Percentiles rank a stretch among this genome's conserved stretches.
Conservation (phyloP, 1,139 yeast species). For the Blastobotrys ciferrii region DNA sequence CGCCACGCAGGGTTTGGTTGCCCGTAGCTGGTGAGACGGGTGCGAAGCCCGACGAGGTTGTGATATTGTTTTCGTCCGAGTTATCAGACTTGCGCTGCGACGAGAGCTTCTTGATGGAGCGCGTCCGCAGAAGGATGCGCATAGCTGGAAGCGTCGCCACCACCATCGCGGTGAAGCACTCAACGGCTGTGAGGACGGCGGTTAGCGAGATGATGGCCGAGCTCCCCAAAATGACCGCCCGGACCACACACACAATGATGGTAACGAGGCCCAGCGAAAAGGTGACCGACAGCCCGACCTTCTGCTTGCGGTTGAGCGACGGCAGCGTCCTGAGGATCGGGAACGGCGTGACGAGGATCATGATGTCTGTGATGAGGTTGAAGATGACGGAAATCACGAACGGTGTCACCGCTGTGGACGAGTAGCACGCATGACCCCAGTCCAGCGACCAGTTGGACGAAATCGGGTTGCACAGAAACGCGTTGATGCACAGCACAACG, state of each 20-base stretch:
- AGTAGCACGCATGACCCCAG: constrained; percentile 27
- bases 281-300: constrained; percentile 30
- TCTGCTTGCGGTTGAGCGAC: constrained; percentile 26
- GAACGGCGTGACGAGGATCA: constrained; percentile 33
- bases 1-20: background rate
- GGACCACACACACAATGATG: constrained; percentile 29
- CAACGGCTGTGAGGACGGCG: constrained; percentile 34
- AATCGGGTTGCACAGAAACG: constrained; percentile 33
- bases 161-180: constrained; percentile 32
- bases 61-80: constrained; percentile 13
- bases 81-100: constrained; percentile 16
- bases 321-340: constrained; percentile 29
- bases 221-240: constrained; percentile 28
- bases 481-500: constrained; percentile 27
- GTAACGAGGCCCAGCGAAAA: constrained; percentile 34
- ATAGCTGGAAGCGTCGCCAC: constrained; percentile 34
- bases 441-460: constrained; percentile 32
- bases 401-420: constrained; percentile 32
- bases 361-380: constrained; percentile 30
- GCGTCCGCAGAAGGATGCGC: constrained; percentile 26
- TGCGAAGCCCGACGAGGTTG: background rate
- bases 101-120: constrained; percentile 12
- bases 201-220: constrained; percentile 27
- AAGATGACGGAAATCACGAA: constrained; percentile 30
- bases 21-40: background rate